Evolutionary conservation across 176 grass and related monocot species (phyloP).

Genomic region (Bromus sterilis): DNA sequence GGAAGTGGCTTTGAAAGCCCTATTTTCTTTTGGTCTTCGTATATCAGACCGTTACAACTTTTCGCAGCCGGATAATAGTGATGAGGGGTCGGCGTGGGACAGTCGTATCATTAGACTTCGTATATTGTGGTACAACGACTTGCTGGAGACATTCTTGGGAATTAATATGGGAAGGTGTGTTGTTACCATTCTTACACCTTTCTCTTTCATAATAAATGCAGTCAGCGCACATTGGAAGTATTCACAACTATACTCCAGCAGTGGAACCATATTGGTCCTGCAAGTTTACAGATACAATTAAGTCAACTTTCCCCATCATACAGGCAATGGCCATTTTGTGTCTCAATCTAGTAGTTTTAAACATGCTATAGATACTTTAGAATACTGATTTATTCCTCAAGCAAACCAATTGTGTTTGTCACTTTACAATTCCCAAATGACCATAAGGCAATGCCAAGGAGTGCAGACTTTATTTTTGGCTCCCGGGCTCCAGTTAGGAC

Average conservation of each 20-base stretch:
- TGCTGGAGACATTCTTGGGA: conserved; percentile 88
- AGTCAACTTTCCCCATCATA: background rate
- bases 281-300: background rate
- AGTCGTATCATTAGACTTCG: conserved; percentile 62
- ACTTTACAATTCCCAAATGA: conserved; percentile 1
- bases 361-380: background rate
- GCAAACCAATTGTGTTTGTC: background rate
- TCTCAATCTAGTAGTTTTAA: background rate
- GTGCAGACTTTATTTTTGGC: no score
- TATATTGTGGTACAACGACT: conserved; percentile 68
- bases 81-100: conserved; percentile 49
- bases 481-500: no score
- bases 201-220: conserved; percentile 12
- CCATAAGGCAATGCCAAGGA: background rate
- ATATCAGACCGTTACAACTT: conserved; percentile 68
- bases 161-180: conserved; percentile 96
- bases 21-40: conserved; percentile 79
- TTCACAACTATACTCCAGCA: conserved; percentile 18
- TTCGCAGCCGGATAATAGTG: conserved; percentile 37
- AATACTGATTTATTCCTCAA: background rate
- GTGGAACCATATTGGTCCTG: conserved; percentile 6
- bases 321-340: background rate
- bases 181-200: conserved; percentile 22
- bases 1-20: conserved; percentile 59
- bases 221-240: background rate